Percentiles rank a stretch among this genome's conserved stretches.
These are phyloP conservation scores for Aspergillus fijiensis DNA, from an alignment of 2,329 filamentous ascomycete genomes.

Conservation along the genomic window DNA sequence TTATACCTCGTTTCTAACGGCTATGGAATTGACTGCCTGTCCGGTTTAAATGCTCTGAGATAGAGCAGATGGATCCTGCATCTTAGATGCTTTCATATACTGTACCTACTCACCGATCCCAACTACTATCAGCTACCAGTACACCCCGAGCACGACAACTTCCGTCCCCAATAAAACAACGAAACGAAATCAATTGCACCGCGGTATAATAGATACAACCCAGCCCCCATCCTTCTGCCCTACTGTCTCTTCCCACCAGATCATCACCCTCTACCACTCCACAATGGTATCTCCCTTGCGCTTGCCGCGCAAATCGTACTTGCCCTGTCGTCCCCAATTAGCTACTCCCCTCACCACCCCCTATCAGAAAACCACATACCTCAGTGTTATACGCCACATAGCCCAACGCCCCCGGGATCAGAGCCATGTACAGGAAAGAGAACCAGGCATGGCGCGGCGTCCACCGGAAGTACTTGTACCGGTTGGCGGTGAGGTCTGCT, in stretches of 20 bases:
- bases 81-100: no score
- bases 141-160: no score
- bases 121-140: no score
- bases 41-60: no score
- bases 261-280: constrained; percentile 61
- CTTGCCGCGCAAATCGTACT: constrained; percentile 83
- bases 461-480: constrained; percentile 95
- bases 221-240: neutral
- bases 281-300: constrained; percentile 78
- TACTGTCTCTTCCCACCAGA: neutral
- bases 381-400: constrained; percentile 77
- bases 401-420: constrained; percentile 69
- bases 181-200: no score
- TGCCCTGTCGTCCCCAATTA: constrained; percentile 61
- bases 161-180: no score
- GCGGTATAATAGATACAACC: neutral
- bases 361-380: constrained; percentile 60
- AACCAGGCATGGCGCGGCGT: constrained; percentile 78
- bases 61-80: no score
- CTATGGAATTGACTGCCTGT: no score
- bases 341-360: neutral
- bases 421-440: constrained; percentile 71
- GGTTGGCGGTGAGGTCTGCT: constrained; percentile 76
- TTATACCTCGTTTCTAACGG: no score
- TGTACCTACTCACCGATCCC: no score